Evolutionary conservation across 225 moss, liverwort and hornwort genomes (phyloP), one percentile per base, ranked within the genome.

Genomic region (Anthoceros angustus): DNA sequence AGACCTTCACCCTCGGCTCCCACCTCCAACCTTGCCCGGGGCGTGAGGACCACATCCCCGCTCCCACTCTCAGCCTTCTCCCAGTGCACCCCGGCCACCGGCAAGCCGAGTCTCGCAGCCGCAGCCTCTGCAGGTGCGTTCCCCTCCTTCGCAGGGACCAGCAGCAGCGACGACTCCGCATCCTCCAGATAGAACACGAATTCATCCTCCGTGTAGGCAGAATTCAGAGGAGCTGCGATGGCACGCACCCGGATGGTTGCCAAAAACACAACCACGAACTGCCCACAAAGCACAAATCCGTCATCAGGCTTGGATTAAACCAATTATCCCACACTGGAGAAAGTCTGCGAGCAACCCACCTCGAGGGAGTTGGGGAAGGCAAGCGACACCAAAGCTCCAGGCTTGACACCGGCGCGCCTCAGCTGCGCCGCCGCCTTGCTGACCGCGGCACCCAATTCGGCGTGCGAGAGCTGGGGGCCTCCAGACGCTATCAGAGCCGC

Each of bases 261-360:
- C 26, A 98, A 72, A 62, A 98, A 98, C 39, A 89, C 84, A 49
- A 98, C 87, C 71, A 98, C 98, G 70, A 98, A 98, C 98, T 98
- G 79, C 74, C 73, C 7, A 18, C 55, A 20, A 55, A 3, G 18
- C 55, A 18, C 55, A 55, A 18, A 55, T 18, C 23, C 55, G 23
- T 18, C 55, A 55, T 18, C 46, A 18, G n/a, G 15, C 14, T 18
- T 5, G n/a, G 14, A 55, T 15, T 11, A 8, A 55, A 20, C 18
- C 55, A 55, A 23, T 18, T n/a, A 7, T 18, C 55, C 61, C 38
- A 61, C 40, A 62, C 62, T 7, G 66, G 40, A 68, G 26, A 46
- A 0, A 25, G 12, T 24, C 24, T 41, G n/a, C 25, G 7, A 42
- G 0, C 8, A 62, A 23, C 40, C 0, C 72, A 92, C 98, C 88